Conservation (phyloP, 2,329 filamentous ascomycete species). For the Claviceps sp. region DNA sequence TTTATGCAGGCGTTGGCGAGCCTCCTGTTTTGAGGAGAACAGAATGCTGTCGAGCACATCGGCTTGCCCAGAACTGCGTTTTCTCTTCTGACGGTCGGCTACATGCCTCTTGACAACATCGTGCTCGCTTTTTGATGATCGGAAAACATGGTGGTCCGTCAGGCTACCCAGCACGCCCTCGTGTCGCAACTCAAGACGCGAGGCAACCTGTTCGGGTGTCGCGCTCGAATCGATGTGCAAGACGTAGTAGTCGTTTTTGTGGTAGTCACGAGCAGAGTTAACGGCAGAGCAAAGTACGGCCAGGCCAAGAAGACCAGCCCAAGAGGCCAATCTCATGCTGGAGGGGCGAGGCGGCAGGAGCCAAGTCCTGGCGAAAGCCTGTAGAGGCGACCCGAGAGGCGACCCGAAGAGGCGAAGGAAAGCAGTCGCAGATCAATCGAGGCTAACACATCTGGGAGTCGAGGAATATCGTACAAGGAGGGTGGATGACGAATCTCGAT, state of each 20-base stretch:
- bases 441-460: not conserved
- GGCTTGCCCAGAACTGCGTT: slow-evolving; percentile 36
- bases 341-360: not conserved
- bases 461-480: not conserved
- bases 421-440: not conserved
- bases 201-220: slow-evolving; percentile 56
- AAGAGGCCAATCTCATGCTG: slow-evolving; percentile 37
- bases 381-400: not conserved
- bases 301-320: slow-evolving; percentile 41
- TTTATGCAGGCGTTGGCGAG: slow-evolving; percentile 40
- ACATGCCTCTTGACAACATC: slow-evolving; percentile 45
- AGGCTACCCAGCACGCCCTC: slow-evolving; percentile 73
- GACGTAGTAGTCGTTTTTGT: slow-evolving; percentile 82
- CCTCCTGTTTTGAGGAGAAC: slow-evolving; percentile 61
- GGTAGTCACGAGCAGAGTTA: slow-evolving; percentile 54
- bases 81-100: slow-evolving; percentile 43
- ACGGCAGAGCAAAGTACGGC: slow-evolving; percentile 33
- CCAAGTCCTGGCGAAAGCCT: not conserved
- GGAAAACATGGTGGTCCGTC: slow-evolving; percentile 74
- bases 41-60: slow-evolving; percentile 61
- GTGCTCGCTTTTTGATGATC: slow-evolving; percentile 46
- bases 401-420: not conserved
- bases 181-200: slow-evolving; percentile 59
- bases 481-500: not conserved
- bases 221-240: slow-evolving; percentile 60